Base-by-base conservation (phyloP, 495 filamentous ascomycete genomes). In the Talaromyces adpressus region DNA sequence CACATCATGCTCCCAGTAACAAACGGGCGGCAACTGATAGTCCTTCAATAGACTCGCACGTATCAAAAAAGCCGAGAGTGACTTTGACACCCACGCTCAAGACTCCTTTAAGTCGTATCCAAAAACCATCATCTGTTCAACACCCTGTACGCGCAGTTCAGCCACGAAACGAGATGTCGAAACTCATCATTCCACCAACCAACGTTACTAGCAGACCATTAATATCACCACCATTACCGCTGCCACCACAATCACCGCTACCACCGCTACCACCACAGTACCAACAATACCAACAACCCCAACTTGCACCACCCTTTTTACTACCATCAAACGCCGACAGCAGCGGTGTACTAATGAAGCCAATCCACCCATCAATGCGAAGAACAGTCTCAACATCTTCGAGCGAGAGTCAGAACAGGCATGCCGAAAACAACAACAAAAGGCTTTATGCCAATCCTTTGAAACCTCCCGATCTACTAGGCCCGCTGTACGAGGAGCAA, bases 401-500 rank as follows among this genome's bases (percentile, higher is more conserved):
- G 5, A 27, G 16, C 8, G 18, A 59, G 20, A 16, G 16, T 14
- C 18, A 59, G 0, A 6, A 29, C 57, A 34, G 29, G n/a, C 29
- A 59, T 16, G 18, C 57, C 57, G 57, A 59, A 16, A 32, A 14
- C 27, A 27, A 27, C 29, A 59, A 27, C 57, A 59, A 23, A 22
- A 59, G 39, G 29, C 18, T 59, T 23, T 39, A 59, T 6, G 29
- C 57, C 29, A 39, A 34, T 6, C 16, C 57, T 14, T 82, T 86
- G 5, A 85, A 87, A 61, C 87, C 89, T 4, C 89, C 89, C 32
- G 87, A 92, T 72, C 76, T 91, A 57, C 91, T 89, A 62, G 86
- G 85, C 6, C 87, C 87, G 4, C 77, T 91, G 2, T 79, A 83
- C 23, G 87, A 90, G 65, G 83, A 87, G 64, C 87, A 87, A 62